Evolutionary conservation across 257 asterid species (phyloP).

Genomic region (Sherardia arvensis): DNA sequence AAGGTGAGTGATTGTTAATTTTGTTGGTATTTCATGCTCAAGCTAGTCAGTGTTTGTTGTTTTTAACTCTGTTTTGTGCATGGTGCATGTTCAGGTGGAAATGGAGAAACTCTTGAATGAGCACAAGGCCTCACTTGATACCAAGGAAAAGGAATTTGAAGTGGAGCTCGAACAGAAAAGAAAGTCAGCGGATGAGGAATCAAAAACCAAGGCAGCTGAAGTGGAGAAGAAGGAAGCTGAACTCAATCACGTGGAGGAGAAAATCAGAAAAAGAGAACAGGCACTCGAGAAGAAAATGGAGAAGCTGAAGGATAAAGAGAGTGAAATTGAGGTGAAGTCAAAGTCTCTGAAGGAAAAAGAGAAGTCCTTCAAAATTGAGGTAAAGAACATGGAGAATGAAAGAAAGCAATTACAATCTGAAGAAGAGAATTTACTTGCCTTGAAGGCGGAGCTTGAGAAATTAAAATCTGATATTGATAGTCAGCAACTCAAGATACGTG

Average conservation of each 20-base stretch:
- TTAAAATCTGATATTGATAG: conserved; percentile 45
- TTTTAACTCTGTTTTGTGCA: conserved; percentile 7
- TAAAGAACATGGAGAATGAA: conserved; percentile 49
- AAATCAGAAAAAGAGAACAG: conserved; percentile 70
- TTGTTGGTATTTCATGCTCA: background rate
- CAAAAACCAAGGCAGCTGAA: conserved; percentile 61
- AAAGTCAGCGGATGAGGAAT: conserved; percentile 50
- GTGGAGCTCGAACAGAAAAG: conserved; percentile 69
- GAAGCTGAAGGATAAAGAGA: conserved; percentile 67
- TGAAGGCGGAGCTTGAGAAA: conserved; percentile 64
- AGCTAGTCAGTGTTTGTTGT: background rate
- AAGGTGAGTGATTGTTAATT: conserved; percentile 24
- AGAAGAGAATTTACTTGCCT: conserved; percentile 45
- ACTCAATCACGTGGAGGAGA: conserved; percentile 79
- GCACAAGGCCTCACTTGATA: conserved; percentile 50
- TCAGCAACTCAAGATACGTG: conserved; percentile 39
- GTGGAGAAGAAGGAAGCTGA: conserved; percentile 76
- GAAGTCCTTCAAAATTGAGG: conserved; percentile 58
- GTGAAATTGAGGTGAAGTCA: conserved; percentile 47
- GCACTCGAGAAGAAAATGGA: conserved; percentile 69
- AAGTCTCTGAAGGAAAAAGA: conserved; percentile 73
- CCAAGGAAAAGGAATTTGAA: conserved; percentile 66
- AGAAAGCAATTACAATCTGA: conserved; percentile 50
- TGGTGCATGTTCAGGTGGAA: conserved; percentile 48
- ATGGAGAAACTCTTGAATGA: conserved; percentile 84